Conservation (phyloP, 441 rosid species). For the Erodium moschatum region DNA sequence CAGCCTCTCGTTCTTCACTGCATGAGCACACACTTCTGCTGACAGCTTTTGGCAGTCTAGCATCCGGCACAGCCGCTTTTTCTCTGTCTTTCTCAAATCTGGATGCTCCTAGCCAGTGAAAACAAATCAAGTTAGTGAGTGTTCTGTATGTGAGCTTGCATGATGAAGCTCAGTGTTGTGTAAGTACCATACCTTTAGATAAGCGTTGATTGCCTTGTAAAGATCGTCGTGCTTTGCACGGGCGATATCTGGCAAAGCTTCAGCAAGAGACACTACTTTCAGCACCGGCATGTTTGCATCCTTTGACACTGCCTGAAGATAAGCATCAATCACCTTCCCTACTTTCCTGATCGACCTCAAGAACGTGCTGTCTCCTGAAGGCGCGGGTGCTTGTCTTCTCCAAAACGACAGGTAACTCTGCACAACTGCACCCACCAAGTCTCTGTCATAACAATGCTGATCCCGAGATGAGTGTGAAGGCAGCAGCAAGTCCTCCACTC, state of each 20-base stretch:
- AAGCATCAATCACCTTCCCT: conserved; percentile 68
- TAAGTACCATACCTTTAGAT: conserved; percentile 51
- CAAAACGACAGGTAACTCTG: conserved; percentile 61
- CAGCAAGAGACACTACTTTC: conserved; percentile 55
- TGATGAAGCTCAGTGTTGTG: too few relatives aligned
- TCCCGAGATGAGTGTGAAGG: conserved; percentile 47
- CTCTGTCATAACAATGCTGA: conserved; percentile 44
- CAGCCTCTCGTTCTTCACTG: conserved; percentile 83
- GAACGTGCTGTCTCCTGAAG: conserved; percentile 35
- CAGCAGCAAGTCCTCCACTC: conserved; percentile 47
- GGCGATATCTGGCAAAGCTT: conserved; percentile 59
- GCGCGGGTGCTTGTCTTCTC: conserved; percentile 28
- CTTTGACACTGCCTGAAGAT: conserved; percentile 66
- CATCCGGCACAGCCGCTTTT: conserved; percentile 64
- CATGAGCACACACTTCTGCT: conserved; percentile 76
- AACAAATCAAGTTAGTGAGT: too few relatives aligned
- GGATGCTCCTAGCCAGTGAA: conserved; percentile 52
- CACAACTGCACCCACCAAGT: conserved; percentile 56
- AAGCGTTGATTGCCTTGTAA: conserved; percentile 78
- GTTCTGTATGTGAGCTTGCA: too few relatives aligned
- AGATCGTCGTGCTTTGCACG: conserved; percentile 70
- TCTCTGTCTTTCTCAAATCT: conserved; percentile 67
- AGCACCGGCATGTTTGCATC: conserved; percentile 56
- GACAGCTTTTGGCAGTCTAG: conserved; percentile 88
- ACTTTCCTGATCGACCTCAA: conserved; percentile 47